Evolutionary conservation across 441 rosid genomes (phyloP).

Genomic region (Bocquillonia castaneifolia): DNA sequence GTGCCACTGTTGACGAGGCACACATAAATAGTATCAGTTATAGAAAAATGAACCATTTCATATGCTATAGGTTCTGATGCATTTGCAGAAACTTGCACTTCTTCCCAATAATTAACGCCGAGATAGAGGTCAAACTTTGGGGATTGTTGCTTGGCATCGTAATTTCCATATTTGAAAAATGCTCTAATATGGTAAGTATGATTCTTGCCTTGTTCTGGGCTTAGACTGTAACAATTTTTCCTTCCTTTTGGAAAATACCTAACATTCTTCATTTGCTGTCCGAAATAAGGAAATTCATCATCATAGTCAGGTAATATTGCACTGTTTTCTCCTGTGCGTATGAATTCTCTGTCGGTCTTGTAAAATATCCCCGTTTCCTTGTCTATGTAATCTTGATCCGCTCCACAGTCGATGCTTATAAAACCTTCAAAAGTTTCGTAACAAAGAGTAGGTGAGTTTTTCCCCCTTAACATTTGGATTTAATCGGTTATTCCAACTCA

Average conservation of each 20-base stretch:
- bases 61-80: accelerated
- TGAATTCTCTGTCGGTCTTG: constrained; percentile 18
- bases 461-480: no score
- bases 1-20: constrained; percentile 23
- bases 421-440: no score
- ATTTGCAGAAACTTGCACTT: background rate
- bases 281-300: background rate
- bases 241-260: constrained; percentile 29
- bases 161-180: constrained; percentile 26
- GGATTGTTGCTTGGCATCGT: constrained; percentile 19
- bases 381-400: constrained; percentile 20
- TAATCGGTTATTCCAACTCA: no score
- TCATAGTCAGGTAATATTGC: background rate
- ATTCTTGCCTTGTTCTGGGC: constrained; percentile 20
- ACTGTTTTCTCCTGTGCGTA: constrained; percentile 12
- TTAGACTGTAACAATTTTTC: constrained; percentile 29
- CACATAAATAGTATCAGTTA: constrained; percentile 9
- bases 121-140: constrained; percentile 24
- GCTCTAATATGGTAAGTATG: constrained; percentile 19
- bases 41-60: constrained; percentile 1
- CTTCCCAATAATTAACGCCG: constrained; percentile 18
- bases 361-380: constrained; percentile 14
- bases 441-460: no score
- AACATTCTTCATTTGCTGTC: background rate
- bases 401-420: constrained; percentile 34